Evolutionary conservation across 129 eudicot species (phyloP), one percentile per base, ranked within the genome.

Genomic region (Sambucus nigra): DNA sequence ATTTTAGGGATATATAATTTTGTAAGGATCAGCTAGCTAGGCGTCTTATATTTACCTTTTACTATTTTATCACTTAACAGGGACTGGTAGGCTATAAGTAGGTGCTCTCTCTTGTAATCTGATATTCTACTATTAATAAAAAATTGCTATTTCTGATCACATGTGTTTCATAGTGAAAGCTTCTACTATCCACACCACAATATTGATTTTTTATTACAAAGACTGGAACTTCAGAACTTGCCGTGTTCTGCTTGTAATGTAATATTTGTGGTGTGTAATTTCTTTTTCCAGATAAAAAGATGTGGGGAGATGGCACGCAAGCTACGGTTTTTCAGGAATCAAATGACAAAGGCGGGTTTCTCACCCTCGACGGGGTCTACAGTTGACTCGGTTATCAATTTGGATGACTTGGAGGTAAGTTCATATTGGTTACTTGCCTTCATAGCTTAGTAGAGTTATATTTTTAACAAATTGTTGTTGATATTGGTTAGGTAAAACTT

Each of bases 261-360:
- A 16, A 40, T 38, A 18, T 18, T 50, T 52, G 7, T 38, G 19
- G 7, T 59, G 25, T 59, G 32, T 16, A 5, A 74, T 29, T 40
- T 19, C 54, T 55, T 31, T 45, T 1, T 51, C 68, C 33, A 88
- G 96, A 72, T 88, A 9, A 88, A 83, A 75, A 77, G 87, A 73
- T 80, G 94, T 47, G 87, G 77, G 21, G 96, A 88, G 71, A 80
- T 88, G 96, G 73, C 94, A 35, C 86, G 96, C 20, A 83, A 72
- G 79, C 60, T 88, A 42, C 75, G 94, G 0, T 83, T 80, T 61
- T 75, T 88, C 53, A 74, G 51, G 50, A 94, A 76, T 45, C 91
- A 88, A 60, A 83, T 83, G 86, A 32, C 35, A 32, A 81, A 75
- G 80, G 81, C 80, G n/a, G 91, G 87, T 21, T 20, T 83, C 27